A percentile compares a stretch with the other conserved stretches of the same genome.
These are phyloP conservation scores for Epichloe scottii DNA, from an alignment of 2,329 filamentous ascomycete genomes.

Conservation along the genomic window DNA sequence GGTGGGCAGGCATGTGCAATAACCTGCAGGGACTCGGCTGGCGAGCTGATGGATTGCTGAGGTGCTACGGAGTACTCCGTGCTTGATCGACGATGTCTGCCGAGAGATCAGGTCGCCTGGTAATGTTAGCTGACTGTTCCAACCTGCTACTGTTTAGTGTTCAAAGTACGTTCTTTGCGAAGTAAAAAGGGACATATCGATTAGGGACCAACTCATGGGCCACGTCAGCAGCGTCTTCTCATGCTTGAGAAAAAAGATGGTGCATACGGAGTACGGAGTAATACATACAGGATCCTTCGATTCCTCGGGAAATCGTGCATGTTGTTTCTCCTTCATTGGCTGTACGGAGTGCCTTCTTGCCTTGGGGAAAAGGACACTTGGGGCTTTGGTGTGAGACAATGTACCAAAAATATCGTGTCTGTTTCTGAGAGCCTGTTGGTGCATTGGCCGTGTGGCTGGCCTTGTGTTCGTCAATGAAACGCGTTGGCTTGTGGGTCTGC, in stretches of 20 bases:
- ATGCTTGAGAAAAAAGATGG: not conserved
- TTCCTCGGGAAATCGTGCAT: not conserved
- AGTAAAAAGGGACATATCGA: too few species aligned
- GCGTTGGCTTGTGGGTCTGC: conserved; percentile 18
- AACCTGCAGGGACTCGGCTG: conserved; percentile 17
- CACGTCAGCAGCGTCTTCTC: not conserved
- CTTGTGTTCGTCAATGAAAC: conserved; percentile 26
- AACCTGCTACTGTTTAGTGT: not conserved
- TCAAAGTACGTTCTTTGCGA: not conserved
- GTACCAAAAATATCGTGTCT: conserved; percentile 9
- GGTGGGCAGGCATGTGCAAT: not conserved
- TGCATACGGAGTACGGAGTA: not conserved
- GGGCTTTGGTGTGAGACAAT: conserved; percentile 9
- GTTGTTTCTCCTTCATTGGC: not conserved
- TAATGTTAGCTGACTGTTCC: not conserved
- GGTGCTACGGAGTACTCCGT: not conserved
- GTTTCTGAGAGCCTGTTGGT: conserved; percentile 4
- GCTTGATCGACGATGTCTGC: not conserved
- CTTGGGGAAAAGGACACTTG: not conserved
- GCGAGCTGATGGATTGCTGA: not conserved
- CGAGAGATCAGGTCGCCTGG: not conserved
- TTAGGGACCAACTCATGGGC: not conserved
- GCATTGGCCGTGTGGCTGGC: conserved; percentile 18
- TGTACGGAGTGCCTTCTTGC: not conserved
- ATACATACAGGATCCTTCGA: too few species aligned